Base-by-base conservation (phyloP, 2,329 filamentous ascomycete species). In the Penicillium digitatum region DNA sequence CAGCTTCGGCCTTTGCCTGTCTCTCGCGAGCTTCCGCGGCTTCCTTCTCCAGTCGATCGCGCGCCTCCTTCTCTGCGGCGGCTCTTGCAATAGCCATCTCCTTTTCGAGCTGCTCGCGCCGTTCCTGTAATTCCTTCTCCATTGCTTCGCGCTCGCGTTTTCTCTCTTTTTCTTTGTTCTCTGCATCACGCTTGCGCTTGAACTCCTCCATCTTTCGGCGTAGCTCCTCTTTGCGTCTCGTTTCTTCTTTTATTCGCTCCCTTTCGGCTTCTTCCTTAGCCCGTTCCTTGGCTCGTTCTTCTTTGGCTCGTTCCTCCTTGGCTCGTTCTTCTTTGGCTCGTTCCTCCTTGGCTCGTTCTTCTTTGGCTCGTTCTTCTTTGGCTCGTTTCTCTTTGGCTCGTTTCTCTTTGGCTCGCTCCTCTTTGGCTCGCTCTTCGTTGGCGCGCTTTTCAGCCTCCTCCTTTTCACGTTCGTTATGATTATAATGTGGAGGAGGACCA, bases 81-180 rank as follows among this genome's bases (percentile, higher is more conserved):
- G 64, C 66, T 22, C 59, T 66, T 20, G 69, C 69, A 18, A 65
- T 67, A n/a, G 69, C 69, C 62, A 71, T 70, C 48, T 72, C 70
- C 26, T 58, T 66, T 59, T 75, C 73, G 18, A 74, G 64, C 52
- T 74, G 72, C 58, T 75, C 72, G 39, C 70, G 71, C 31, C 72
- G 72, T 58, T 74, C 71, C 38, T 68, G 67, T 31, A 74, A 59
- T 51, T 75, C 72, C 37, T 67, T 67, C 56, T 76, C 74, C 64
- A 74, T 73, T 10, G 67, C 69, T 52, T 76, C 74, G 24, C 71
- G 69, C 52, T 76, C 74, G 1, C 70, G 68, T 51, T 74, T 65
- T 39, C 66, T 65, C 49, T 75, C 67, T 44, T 72, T 71, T 54
- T 76, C 73, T 44, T 69, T 66, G 46, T 68, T 63, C 60, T 73